phyloP scores from a whole-genome alignment of 1,284 basidiomycete genomes.

The Quambalaria eucalypti region DNA sequence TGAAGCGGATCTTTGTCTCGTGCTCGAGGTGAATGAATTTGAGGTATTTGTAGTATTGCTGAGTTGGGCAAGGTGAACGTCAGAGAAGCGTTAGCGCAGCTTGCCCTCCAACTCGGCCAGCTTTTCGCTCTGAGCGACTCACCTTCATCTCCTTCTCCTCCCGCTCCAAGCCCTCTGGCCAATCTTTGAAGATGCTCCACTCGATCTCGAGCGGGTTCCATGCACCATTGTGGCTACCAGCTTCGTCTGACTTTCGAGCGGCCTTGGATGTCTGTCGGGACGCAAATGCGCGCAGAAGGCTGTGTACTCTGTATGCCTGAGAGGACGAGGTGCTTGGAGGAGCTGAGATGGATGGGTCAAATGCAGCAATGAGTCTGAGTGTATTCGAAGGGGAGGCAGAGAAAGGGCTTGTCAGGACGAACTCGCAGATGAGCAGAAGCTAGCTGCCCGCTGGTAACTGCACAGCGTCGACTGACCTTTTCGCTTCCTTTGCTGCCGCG shows the following conservation, averaged over 20 bases:
- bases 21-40: slow-evolving; percentile 42
- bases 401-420: no score
- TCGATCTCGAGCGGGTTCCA: slow-evolving; percentile 21
- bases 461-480: background rate
- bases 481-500: background rate
- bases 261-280: background rate
- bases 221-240: background rate
- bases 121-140: background rate
- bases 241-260: background rate
- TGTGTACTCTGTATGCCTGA: background rate
- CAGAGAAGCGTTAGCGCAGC: background rate
- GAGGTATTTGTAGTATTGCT: slow-evolving; percentile 39
- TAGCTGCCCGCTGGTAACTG: background rate
- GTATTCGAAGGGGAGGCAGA: background rate
- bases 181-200: slow-evolving; percentile 35
- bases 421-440: background rate
- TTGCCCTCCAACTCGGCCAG: background rate
- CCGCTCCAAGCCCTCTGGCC: slow-evolving; percentile 26
- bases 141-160: slow-evolving; percentile 28
- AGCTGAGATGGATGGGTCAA: no score
- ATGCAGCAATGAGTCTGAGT: background rate
- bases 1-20: slow-evolving; percentile 40
- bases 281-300: background rate
- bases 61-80: background rate
- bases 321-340: no score